Base-by-base conservation (phyloP, 2,329 filamentous ascomycete species). In the Fusarium longipes region DNA sequence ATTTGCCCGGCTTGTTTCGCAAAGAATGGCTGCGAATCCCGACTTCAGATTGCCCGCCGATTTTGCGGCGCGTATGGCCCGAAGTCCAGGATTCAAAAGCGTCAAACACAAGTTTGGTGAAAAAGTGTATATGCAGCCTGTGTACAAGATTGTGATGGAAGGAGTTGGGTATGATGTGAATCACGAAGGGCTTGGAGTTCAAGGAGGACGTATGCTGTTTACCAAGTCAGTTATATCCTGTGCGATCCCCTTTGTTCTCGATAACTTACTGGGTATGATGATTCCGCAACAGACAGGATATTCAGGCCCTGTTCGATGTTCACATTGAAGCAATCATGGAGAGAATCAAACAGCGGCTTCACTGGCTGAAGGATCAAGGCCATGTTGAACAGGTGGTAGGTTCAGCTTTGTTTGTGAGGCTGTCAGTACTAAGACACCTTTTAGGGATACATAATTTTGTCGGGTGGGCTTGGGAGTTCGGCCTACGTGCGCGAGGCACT, bases 401-500 rank as follows among this genome's bases (percentile, higher is more conserved):
- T 59, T 24, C 6, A 12, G 8, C 27, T 35, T 14, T 8, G 9
- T 48, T 35, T 17, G 5, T 17, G 12, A 14, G 9, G 11, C 11
- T 25, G 11, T 6, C 12, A 15, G 32, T 17, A 8, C 22, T 67
- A 17, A 67, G 15, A 36, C 14, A 9, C 22, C 15, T 15, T 14
- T 38, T 12, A 82, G 81, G 76, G 75, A 56, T 80, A 79, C 52
- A 73, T 83, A 63, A 79, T 83, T 15, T 72, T 84, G 2, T 83
- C 81, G 0, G 82, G 81, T 1, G 82, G 82, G 0, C 72, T 84
- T 2, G 81, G 82, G 8, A 82, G 81, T 57, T 83, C 81, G 0
- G 78, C 76, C 50, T 83, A 84, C 60, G 80, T 83, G 6, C 78
- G 81, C n/a, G 75, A 81, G 22, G 72, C 74, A 17, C 74, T 84